Conservation (phyloP, 1,284 basidiomycete genomes). For the Stygiomarasmius scandens region DNA sequence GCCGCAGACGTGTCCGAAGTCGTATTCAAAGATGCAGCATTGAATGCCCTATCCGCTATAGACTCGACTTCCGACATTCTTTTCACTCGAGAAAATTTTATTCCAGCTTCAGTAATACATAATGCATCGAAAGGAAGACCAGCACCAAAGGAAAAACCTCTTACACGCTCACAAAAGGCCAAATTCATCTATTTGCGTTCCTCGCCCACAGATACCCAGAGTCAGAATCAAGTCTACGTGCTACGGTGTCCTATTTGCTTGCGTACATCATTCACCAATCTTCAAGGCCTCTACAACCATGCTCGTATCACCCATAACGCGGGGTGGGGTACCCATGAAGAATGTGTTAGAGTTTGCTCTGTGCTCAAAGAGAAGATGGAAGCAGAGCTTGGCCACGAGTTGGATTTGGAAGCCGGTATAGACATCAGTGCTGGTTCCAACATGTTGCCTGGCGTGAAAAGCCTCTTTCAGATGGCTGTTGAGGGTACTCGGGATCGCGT, state of each 20-base stretch:
- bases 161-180: conserved; percentile 32
- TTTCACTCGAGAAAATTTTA: conserved; percentile 43
- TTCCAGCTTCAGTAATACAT: conserved; percentile 17
- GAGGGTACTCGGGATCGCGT: conserved; percentile 32
- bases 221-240: conserved; percentile 37
- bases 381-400: conserved; percentile 25
- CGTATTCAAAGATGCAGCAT: conserved; percentile 52
- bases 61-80: conserved; percentile 57
- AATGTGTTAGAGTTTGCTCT: conserved; percentile 70
- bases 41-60: conserved; percentile 56
- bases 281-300: conserved; percentile 78
- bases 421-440: conserved; percentile 55
- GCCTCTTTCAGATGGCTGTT: conserved; percentile 73
- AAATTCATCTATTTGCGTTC: conserved; percentile 50
- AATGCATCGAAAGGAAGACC: conserved; percentile 32
- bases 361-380: conserved; percentile 41
- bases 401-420: conserved; percentile 52
- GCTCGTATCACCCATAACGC: conserved; percentile 66
- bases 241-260: conserved; percentile 65
- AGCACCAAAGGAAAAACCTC: conserved; percentile 26
- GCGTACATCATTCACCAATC: conserved; percentile 66
- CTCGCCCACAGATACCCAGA: conserved; percentile 32
- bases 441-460: conserved; percentile 61
- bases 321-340: conserved; percentile 76
- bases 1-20: conserved; percentile 16